Conservation (phyloP, 192 early-diverging fungal species). For the Gryganskiella cystojenkinii region DNA sequence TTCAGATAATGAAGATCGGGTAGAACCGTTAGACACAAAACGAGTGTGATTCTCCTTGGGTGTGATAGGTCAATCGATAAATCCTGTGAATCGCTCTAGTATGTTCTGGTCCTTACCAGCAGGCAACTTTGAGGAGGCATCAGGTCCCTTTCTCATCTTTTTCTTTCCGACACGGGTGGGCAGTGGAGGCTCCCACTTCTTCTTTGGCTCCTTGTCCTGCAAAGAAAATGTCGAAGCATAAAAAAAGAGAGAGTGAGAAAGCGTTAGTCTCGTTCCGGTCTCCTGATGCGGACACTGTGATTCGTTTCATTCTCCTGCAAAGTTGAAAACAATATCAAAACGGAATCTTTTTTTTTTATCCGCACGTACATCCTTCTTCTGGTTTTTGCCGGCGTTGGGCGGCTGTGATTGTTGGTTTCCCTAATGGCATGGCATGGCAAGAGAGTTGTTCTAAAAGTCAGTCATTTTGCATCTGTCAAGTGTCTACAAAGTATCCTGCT, state of each 20-base stretch:
- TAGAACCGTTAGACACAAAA: too few species aligned
- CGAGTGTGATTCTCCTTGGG: background rate
- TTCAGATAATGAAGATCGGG: too few species aligned
- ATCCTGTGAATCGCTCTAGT: too few species aligned
- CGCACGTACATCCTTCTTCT: slow-evolving; percentile 51
- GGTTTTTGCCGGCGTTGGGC: slow-evolving; percentile 35
- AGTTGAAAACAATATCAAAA: background rate
- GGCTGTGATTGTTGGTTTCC: slow-evolving; percentile 53
- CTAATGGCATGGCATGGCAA: slow-evolving; percentile 10
- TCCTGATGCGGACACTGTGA: too few species aligned
- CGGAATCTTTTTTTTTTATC: background rate
- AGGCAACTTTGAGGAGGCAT: slow-evolving; percentile 91
- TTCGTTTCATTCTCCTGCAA: background rate
- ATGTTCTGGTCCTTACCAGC: too few species aligned
- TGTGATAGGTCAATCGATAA: background rate
- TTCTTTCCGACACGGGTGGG: slow-evolving; percentile 99
- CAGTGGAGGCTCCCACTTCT: slow-evolving; percentile 98
- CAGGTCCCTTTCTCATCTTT: slow-evolving; percentile 92
- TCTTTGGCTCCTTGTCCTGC: slow-evolving; percentile 89
- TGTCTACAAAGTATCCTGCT: too few species aligned
- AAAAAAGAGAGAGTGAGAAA: background rate
- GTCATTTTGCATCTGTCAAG: too few species aligned
- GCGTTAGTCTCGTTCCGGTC: background rate
- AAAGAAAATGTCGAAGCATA: background rate
- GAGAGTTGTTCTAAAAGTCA: too few species aligned